Evolutionary conservation across 2,329 filamentous ascomycete species (phyloP), one percentile per base, ranked within the genome.

Genomic region (Grosmannia penicillata): DNA sequence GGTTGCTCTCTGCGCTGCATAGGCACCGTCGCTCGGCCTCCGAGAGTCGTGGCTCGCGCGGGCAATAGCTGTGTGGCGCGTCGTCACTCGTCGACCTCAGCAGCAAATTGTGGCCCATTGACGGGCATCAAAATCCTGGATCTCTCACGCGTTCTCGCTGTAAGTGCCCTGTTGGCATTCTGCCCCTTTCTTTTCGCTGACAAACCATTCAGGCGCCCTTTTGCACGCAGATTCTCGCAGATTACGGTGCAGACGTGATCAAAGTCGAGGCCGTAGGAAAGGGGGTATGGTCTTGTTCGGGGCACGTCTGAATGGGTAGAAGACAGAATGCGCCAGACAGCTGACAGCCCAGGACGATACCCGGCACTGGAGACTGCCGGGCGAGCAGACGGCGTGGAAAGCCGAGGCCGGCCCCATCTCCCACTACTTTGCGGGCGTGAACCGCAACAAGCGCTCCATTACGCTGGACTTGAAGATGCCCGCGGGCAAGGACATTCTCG

Each of bases 211-310:
- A 32, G 36, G 36, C 52, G 1, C 56, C 56, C 0, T 59, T 56
- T 31, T 60, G 57, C 27, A 59, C 56, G 4, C 59, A 63, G 36
- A 62, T 64, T n/a, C 54, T 65, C 4, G 61, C 59, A 18, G 61
- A 64, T 38, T 61, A 62, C 35, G 60, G 61, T 1, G 62, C 61
- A 0, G 54, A 58, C 17, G 56, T 65, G 1, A 55, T 65, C 39
- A 63, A 62, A 45, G 47, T 61, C 32, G 62, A 65, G 40, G 15
- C 36, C 8, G n/a, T 37, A 8, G 36, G 36, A n/a, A 37, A 32
- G 19, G 36, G 36, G 21, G 36, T 37, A 32, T 11, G 27, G 18
- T 14, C 6, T 22, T 11, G 7, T n/a, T n/a, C n/a, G n/a, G n/a
- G n/a, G n/a, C n/a, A n/a, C n/a, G n/a, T n/a, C n/a, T n/a, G n/a